A percentile compares a stretch with the other conserved stretches of the same genome.
phyloP scores from a whole-genome alignment of 2,329 filamentous ascomycete genomes.

The Dryadomyces sulphureus region DNA sequence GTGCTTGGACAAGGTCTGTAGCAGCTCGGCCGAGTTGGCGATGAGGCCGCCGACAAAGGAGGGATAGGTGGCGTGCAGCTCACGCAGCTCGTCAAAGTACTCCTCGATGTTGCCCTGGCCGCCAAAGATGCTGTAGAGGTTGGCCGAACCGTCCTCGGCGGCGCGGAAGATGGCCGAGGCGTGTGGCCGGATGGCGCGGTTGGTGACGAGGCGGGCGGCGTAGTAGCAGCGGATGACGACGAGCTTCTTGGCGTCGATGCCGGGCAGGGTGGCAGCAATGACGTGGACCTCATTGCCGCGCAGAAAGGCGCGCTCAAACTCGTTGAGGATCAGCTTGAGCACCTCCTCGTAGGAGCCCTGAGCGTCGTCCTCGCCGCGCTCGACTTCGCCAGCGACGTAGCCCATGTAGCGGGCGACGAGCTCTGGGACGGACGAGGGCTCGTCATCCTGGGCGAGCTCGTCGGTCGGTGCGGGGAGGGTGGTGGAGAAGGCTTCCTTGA shows the following conservation, averaged over 20 bases:
- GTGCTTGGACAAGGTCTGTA: slow-evolving; percentile 74
- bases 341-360: slow-evolving; percentile 86
- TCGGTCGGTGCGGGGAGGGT: slow-evolving; percentile 85
- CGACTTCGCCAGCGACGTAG: slow-evolving; percentile 75
- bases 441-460: slow-evolving; percentile 93
- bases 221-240: slow-evolving; percentile 86
- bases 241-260: slow-evolving; percentile 86
- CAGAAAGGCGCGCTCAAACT: slow-evolving; percentile 92
- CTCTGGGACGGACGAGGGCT: slow-evolving; percentile 91
- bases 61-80: slow-evolving; percentile 82
- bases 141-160: slow-evolving; percentile 67
- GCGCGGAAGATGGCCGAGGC: slow-evolving; percentile 87
- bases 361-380: slow-evolving; percentile 79
- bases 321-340: slow-evolving; percentile 79
- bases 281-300: slow-evolving; percentile 94
- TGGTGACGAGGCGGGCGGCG: slow-evolving; percentile 67
- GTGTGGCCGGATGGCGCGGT: slow-evolving; percentile 77
- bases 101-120: slow-evolving; percentile 99
- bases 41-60: slow-evolving; percentile 82
- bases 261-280: slow-evolving; percentile 68
- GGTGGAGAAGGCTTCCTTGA: slow-evolving; percentile 79
- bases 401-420: slow-evolving; percentile 88
- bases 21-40: slow-evolving; percentile 63
- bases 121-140: slow-evolving; percentile 87
- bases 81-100: slow-evolving; percentile 94